phyloP scores from a whole-genome alignment of 2,329 filamentous ascomycete genomes.

The Chaetoscypha palmicola region DNA sequence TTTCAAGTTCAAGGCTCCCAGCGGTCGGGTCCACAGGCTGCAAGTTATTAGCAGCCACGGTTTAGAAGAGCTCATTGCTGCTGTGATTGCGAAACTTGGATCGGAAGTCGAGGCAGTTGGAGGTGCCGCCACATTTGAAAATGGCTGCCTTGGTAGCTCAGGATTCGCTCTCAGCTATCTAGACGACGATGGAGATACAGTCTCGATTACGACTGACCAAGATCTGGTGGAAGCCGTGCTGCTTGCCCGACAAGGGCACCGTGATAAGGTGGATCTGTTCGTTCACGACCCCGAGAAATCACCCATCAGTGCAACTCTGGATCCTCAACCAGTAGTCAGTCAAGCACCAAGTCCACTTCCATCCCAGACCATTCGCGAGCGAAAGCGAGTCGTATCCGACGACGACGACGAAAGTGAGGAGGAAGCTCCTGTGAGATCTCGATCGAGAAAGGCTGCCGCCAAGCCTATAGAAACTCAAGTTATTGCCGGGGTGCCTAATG shows the following conservation, averaged over 20 bases:
- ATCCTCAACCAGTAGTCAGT: slow-evolving; percentile 47
- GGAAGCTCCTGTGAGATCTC: slow-evolving; percentile 35
- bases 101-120: slow-evolving; percentile 76
- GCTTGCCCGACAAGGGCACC: slow-evolving; percentile 67
- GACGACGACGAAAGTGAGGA: slow-evolving; percentile 50
- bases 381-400: slow-evolving; percentile 35
- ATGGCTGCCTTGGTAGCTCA: slow-evolving; percentile 66
- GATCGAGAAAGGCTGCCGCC: slow-evolving; percentile 30
- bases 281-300: slow-evolving; percentile 89
- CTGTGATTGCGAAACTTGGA: slow-evolving; percentile 79
- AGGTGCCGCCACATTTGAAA: slow-evolving; percentile 68
- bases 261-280: slow-evolving; percentile 94
- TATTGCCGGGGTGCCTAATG: slow-evolving; percentile 88
- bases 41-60: slow-evolving; percentile 78
- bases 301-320: slow-evolving; percentile 62
- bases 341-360: slow-evolving; percentile 44
- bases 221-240: slow-evolving; percentile 86
- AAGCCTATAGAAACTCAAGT: slow-evolving; percentile 52
- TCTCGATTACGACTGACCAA: slow-evolving; percentile 93
- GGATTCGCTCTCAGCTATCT: slow-evolving; percentile 94
- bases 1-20: slow-evolving; percentile 99
- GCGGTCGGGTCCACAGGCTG: slow-evolving; percentile 85
- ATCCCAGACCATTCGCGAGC: slow-evolving; percentile 43
- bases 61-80: slow-evolving; percentile 68
- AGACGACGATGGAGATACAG: slow-evolving; percentile 93